Evolutionary conservation across 345 rosid species (phyloP).

Genomic region (Eucalyptus marginata): DNA sequence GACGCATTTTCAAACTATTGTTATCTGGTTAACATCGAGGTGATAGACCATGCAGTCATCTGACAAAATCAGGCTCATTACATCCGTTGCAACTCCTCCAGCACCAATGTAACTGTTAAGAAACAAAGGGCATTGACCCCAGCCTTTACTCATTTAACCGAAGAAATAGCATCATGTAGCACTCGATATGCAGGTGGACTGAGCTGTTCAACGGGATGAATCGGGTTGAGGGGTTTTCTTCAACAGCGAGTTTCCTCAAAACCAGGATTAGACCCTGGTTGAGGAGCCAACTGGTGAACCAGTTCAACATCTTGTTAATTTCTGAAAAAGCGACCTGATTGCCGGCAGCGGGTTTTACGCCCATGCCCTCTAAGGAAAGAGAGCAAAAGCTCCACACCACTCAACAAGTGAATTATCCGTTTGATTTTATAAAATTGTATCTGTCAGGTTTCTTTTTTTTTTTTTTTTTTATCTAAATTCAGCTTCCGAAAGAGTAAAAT

Average conservation of each 20-base stretch:
- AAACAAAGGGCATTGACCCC: neutral
- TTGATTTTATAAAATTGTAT: neutral
- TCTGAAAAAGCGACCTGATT: neutral
- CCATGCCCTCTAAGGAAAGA: neutral
- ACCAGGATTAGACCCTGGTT: neutral
- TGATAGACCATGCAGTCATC: neutral
- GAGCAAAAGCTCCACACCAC: neutral
- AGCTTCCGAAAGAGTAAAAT: neutral
- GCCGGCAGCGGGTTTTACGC: neutral
- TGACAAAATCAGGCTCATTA: neutral
- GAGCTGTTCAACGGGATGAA: neutral
- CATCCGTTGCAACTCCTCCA: neutral
- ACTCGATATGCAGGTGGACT: neutral
- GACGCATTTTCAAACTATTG: neutral
- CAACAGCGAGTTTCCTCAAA: neutral
- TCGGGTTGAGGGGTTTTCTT: neutral
- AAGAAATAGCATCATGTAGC: neutral
- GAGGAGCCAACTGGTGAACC: neutral
- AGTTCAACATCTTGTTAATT: neutral
- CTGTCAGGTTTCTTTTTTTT: neutral
- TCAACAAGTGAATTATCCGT: neutral
- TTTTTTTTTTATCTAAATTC: neutral
- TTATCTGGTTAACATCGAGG: neutral
- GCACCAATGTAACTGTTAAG: neutral
- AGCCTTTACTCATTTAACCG: neutral